phyloP scores from a whole-genome alignment of 2,329 filamentous ascomycete species.

The Aspergillus sp. region DNA sequence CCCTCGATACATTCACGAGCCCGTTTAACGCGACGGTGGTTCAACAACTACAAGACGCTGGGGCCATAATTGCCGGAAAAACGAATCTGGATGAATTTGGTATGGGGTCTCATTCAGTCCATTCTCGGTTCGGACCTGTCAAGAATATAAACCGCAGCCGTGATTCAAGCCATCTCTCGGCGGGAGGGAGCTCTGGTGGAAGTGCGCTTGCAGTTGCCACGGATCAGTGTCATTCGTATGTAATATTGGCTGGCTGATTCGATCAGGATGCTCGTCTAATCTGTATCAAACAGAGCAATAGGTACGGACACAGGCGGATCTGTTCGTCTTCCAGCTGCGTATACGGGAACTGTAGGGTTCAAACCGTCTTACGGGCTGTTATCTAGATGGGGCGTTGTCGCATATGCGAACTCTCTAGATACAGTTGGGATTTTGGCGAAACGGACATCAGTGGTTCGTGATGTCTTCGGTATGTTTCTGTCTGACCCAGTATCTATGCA shows the following conservation, averaged over 20 bases:
- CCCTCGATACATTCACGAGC: conserved; percentile 68
- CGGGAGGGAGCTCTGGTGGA: conserved; percentile 89
- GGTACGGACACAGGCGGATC: conserved; percentile 94
- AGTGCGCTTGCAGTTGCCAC: conserved; percentile 81
- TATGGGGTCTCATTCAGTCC: conserved; percentile 80
- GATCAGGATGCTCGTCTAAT: conserved; percentile 4
- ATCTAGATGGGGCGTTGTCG: conserved; percentile 81
- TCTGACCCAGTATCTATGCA: background rate
- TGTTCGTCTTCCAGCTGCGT: conserved; percentile 82
- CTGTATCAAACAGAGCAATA: conserved; percentile 57
- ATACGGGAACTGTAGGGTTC: conserved; percentile 78
- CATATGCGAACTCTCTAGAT: conserved; percentile 90
- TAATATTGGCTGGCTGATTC: conserved; percentile 13
- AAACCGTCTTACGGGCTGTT: conserved; percentile 90
- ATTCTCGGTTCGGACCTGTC: conserved; percentile 68
- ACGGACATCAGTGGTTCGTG: conserved; percentile 52
- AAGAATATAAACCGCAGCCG: conserved; percentile 47
- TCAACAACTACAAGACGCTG: conserved; percentile 61
- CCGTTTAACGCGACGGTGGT: conserved; percentile 84
- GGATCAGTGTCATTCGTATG: conserved; percentile 59
- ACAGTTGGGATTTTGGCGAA: conserved; percentile 76
- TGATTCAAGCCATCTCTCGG: conserved; percentile 55
- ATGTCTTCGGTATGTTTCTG: conserved; percentile 51
- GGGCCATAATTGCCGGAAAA: conserved; percentile 69
- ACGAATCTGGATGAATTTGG: conserved; percentile 96